Evolutionary conservation across 2,329 filamentous ascomycete species (phyloP).

Genomic region (Colletotrichum chlorophyti): DNA sequence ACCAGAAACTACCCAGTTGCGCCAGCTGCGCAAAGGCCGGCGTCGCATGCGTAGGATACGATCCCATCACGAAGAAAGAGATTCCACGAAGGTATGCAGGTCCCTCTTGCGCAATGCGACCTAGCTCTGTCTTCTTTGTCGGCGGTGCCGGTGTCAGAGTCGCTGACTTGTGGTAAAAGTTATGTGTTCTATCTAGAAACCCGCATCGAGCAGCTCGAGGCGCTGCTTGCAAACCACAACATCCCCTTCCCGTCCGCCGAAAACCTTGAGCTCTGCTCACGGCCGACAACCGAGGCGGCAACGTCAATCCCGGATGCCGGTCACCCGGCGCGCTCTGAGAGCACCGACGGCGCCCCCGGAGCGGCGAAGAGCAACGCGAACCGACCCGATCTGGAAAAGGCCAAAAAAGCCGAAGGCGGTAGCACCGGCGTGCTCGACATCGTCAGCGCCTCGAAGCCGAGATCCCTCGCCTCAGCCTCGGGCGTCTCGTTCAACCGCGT

Average conservation of each 20-base stretch:
- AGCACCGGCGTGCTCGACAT: slow-evolving; percentile 72
- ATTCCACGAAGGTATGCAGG: slow-evolving; percentile 84
- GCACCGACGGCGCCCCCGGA: slow-evolving; percentile 34
- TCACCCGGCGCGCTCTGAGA: slow-evolving; percentile 43
- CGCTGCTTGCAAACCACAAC: slow-evolving; percentile 71
- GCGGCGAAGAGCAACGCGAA: slow-evolving; percentile 48
- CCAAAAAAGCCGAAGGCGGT: slow-evolving; percentile 39
- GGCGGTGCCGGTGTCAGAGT: background rate
- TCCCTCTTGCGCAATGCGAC: background rate
- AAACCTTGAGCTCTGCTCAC: slow-evolving; percentile 70
- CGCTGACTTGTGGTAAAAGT: slow-evolving; percentile 47
- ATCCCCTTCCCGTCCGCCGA: slow-evolving; percentile 76
- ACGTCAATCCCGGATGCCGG: slow-evolving; percentile 40
- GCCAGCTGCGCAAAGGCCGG: slow-evolving; percentile 92
- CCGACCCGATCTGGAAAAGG: slow-evolving; percentile 32
- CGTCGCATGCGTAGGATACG: slow-evolving; percentile 92
- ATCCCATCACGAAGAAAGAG: slow-evolving; percentile 94
- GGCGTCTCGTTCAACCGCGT: slow-evolving; percentile 95
- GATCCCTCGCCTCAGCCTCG: slow-evolving; percentile 83
- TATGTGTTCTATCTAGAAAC: slow-evolving; percentile 97
- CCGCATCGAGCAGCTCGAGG: slow-evolving; percentile 83
- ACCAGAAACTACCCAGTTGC: slow-evolving; percentile 90
- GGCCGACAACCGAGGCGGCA: slow-evolving; percentile 47
- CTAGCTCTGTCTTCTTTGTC: background rate
- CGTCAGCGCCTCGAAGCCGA: slow-evolving; percentile 77